Evolutionary conservation across 108 stramenopile genomes (phyloP), one percentile per base, ranked within the genome.

Genomic region (Epithemia pelagica): DNA sequence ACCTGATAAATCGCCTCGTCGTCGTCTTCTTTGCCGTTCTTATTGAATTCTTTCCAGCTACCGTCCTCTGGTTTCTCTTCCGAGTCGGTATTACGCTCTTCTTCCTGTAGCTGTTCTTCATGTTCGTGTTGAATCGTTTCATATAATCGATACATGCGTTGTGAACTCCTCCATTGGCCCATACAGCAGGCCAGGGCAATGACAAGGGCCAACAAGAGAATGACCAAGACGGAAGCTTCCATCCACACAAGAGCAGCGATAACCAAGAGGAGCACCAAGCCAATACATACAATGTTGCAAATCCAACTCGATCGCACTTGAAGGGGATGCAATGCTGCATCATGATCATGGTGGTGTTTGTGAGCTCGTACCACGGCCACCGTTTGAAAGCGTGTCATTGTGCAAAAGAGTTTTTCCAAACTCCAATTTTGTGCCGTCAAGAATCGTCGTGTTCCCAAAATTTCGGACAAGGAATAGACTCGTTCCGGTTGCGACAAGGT

Each of bases 1-100:
- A 88, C 78, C 29, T 76, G 74, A 67, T 78, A 75, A 32, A 82
- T 23, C 23, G 74, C 73, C 8, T 65, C 73, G 29, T 46, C 37
- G 5, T 46, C 37, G 5, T 46, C 37, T 46, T 46, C 37, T 46
- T 46, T 15, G n/a, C n/a, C n/a, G n/a, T n/a, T n/a, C n/a, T n/a
- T n/a, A n/a, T n/a, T n/a, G n/a, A n/a, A n/a, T 46, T 46, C 37
- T 46, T 46, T 15, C 37, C 5, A 5, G 15, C 5, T 46, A 46
- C 5, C 37, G 37, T 46, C 37, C 10, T 46, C 37, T 5, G 5
- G 10, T 5, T 15, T 15, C 37, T 10, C 37, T 15, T 46, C 37
- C 5, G 5, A 5, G 10, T 46, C 37, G 10, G 15, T 15, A 46
- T 10, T 46, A 5, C 5, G 5, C 15, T 46, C 37, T 10, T 46